Evolutionary conservation across 2,329 filamentous ascomycete genomes (phyloP).

Genomic region (Fusarium haematococcum): DNA sequence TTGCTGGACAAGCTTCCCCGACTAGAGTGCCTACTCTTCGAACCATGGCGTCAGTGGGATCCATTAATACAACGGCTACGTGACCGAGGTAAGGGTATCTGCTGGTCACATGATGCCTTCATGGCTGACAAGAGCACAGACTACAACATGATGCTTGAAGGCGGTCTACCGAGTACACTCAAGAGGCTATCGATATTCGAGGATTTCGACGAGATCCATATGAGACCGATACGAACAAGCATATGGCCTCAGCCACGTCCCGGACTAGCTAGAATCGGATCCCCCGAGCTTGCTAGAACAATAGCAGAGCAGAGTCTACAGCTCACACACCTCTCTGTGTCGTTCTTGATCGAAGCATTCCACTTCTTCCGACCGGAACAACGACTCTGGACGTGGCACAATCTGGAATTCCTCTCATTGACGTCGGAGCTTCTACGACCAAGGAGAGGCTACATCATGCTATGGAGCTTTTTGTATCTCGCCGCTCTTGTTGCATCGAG

Average conservation of each 20-base stretch:
- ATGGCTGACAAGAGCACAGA: background rate
- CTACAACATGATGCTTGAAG: background rate
- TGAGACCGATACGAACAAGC: background rate
- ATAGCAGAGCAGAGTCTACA: background rate
- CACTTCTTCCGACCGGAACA: background rate
- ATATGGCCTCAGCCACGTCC: background rate
- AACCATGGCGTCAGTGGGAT: background rate
- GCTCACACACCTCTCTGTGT: background rate
- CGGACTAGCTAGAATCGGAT: background rate
- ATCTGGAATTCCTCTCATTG: background rate
- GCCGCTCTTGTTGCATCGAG: background rate
- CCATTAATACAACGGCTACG: background rate
- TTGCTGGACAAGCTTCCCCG: background rate
- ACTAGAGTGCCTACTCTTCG: background rate
- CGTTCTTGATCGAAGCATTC: background rate
- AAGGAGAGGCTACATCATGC: background rate
- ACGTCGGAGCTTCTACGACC: background rate
- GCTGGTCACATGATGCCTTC: background rate
- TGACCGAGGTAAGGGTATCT: background rate
- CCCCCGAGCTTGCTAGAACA: background rate
- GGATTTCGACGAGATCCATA: background rate
- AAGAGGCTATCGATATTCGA: constrained; percentile 1
- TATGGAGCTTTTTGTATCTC: background rate
- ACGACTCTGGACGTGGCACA: background rate
- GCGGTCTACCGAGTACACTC: background rate